Evolutionary conservation across 495 filamentous ascomycete species (phyloP), one percentile per base, ranked within the genome.

Genomic region (Xylaria nigripes): DNA sequence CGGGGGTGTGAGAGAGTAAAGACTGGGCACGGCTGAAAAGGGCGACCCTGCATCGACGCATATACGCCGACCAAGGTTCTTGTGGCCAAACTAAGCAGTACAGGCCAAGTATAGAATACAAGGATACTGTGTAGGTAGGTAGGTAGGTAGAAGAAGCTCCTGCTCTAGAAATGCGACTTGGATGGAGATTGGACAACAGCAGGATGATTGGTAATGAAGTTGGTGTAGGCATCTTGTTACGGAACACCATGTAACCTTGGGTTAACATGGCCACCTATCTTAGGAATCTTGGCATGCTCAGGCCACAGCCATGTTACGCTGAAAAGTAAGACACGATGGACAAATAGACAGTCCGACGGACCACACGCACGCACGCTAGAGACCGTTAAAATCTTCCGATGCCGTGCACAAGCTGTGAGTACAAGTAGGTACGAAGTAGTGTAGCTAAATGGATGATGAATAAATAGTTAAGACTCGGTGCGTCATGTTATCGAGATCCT

Each of bases 11-110:
- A 1, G 21, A 1, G 3, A 10, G 30, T 1, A 54, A 36, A 36
- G 30, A 36, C 44, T 41, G 8, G 45, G 51, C 51, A 54, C 51
- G 51, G 51, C 51, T 54, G 51, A 54, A 48, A 45, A 46, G 27
- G 42, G 51, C 44, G 51, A 34, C 51, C 51, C 51, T 48, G 45
- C 44, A 54, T 40, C 48, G 43, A 9, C 5, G 15, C 16, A 43
- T 30, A 27, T 53, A 53, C 50, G 22, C 48, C 44, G 51, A 48
- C 21, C 44, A n/a, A n/a, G 24, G 25, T 30, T 21, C 12, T 22
- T 45, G 8, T 48, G 45, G 44, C 32, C 44, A 18, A 44, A 23
- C 30, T 18, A 42, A n/a, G n/a, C n/a, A n/a, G 51, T 48, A 48
- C 51, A 29, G 19, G 18, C 18, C 24, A 15, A 32, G 51, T 54